Percentiles rank a stretch among this genome's conserved stretches.
Conservation (phyloP, 2,329 filamentous ascomycete genomes). For the Gyromitra esculenta region DNA sequence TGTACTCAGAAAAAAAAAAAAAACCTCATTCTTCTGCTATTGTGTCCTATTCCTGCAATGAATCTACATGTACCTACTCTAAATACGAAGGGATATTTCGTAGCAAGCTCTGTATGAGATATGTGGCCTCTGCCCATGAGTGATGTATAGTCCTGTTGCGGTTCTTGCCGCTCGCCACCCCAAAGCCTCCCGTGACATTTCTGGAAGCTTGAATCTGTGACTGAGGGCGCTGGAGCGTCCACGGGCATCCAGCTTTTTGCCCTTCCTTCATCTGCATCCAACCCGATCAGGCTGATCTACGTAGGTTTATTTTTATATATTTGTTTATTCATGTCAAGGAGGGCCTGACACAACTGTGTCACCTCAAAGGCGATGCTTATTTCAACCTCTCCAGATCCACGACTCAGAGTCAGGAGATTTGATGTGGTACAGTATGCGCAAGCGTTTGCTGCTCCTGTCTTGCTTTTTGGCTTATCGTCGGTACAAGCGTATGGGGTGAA, state of each 20-base stretch:
- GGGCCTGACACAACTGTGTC: slow-evolving; percentile 45
- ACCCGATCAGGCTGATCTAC: slow-evolving; percentile 23
- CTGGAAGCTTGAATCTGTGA: slow-evolving; percentile 27
- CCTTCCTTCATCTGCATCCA: not conserved
- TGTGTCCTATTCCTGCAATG: slow-evolving; percentile 19
- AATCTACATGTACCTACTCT: not conserved
- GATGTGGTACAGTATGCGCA: slow-evolving; percentile 20
- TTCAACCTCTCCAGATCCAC: slow-evolving; percentile 42
- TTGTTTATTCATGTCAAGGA: slow-evolving; percentile 14
- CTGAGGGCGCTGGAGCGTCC: slow-evolving; percentile 8
- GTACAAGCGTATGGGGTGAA: no score
- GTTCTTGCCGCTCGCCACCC: slow-evolving; percentile 26
- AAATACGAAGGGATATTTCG: no score
- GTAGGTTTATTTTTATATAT: slow-evolving; percentile 12
- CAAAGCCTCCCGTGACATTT: slow-evolving; percentile 26
- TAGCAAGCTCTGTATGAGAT: not conserved
- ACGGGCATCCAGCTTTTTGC: slow-evolving; percentile 10
- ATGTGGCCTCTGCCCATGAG: slow-evolving; percentile 44
- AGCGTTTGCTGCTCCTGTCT: slow-evolving; percentile 8
- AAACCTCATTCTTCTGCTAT: not conserved
- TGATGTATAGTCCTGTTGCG: slow-evolving; percentile 13
- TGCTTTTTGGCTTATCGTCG: not conserved
- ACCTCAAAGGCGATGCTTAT: slow-evolving; percentile 45
- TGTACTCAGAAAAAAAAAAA: slow-evolving; percentile 4
- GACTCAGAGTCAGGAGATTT: not conserved